Percentiles rank a stretch among this genome's conserved stretches.
phyloP scores from a whole-genome alignment of 2,329 filamentous ascomycete species.

The Fusarium coicis region DNA sequence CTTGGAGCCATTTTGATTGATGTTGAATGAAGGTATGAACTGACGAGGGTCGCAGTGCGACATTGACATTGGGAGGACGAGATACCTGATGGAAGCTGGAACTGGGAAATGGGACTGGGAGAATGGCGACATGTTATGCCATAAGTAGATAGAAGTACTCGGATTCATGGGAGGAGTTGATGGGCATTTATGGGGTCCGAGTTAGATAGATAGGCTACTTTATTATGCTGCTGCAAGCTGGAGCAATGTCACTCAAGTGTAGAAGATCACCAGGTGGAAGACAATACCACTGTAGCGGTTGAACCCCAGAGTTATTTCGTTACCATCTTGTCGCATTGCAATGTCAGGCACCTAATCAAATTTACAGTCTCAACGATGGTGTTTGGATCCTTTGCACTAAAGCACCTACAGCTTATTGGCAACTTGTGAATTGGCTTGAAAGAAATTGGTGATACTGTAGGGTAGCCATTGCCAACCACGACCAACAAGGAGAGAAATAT shows the following conservation, averaged over 20 bases:
- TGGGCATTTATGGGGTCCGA: constrained; percentile 28
- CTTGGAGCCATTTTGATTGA: constrained; percentile 32
- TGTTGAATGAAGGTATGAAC: constrained; percentile 37
- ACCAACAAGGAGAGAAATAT: too few relatives aligned
- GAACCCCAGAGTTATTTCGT: too few relatives aligned
- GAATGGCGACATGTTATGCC: constrained; percentile 22
- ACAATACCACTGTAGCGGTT: neutral
- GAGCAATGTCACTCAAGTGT: neutral
- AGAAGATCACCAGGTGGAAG: neutral
- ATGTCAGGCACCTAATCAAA: neutral
- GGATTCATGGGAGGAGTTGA: constrained; percentile 19
- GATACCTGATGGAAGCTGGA: constrained; percentile 27
- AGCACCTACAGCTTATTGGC: neutral
- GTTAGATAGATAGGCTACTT: constrained; percentile 35
- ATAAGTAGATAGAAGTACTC: constrained; percentile 29
- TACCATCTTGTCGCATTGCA: too few relatives aligned
- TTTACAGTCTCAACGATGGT: neutral
- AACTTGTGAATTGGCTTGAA: too few relatives aligned
- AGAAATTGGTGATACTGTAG: neutral
- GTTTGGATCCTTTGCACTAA: too few relatives aligned
- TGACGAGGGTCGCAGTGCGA: constrained; percentile 21
- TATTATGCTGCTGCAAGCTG: constrained; percentile 13
- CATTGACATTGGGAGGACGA: constrained; percentile 25
- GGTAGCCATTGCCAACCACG: neutral
- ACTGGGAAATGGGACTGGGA: constrained; percentile 10